These are phyloP conservation scores for Physcia stellaris DNA, from an alignment of 495 filamentous ascomycete genomes.

Conservation along the genomic window DNA sequence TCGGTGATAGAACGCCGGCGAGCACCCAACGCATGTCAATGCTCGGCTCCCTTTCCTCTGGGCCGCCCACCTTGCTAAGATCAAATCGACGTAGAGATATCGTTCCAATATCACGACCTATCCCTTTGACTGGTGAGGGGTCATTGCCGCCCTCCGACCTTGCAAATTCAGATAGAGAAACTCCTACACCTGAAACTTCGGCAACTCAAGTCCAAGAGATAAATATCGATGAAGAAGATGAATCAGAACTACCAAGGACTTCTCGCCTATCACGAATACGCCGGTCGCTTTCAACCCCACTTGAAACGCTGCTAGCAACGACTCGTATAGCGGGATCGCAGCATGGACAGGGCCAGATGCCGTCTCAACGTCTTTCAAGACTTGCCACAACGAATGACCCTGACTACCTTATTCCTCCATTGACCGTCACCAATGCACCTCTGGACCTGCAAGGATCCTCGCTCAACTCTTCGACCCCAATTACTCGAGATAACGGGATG, in stretches of 20 bases:
- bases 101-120: slow-evolving; percentile 16
- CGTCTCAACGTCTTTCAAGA: slow-evolving; percentile 15
- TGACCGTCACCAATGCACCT: slow-evolving; percentile 28
- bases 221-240: slow-evolving; percentile 1
- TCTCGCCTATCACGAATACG: slow-evolving; percentile 24
- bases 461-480: slow-evolving; percentile 3
- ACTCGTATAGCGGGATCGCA: slow-evolving; percentile 9
- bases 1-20: background rate
- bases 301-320: slow-evolving; percentile 19
- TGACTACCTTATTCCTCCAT: slow-evolving; percentile 20
- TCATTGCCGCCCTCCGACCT: slow-evolving; percentile 15
- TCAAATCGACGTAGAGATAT: slow-evolving; percentile 16
- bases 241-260: slow-evolving; percentile 7
- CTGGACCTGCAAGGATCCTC: slow-evolving; percentile 27
- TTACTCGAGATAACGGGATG: slow-evolving; percentile 4
- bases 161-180: slow-evolving; percentile 4
- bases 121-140: slow-evolving; percentile 12
- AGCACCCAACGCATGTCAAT: slow-evolving; percentile 11
- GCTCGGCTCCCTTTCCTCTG: slow-evolving; percentile 17
- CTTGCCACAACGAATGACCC: slow-evolving; percentile 14
- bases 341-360: slow-evolving; percentile 7
- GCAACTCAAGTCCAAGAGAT: background rate
- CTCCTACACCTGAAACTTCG: slow-evolving; percentile 7
- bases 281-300: slow-evolving; percentile 20
- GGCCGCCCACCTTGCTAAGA: slow-evolving; percentile 12